A percentile compares a stretch with the other conserved stretches of the same genome.
These are phyloP conservation scores for Mucor lusitanicus DNA, from an alignment of 371 early-diverging fungal species.

Conservation along the genomic window DNA sequence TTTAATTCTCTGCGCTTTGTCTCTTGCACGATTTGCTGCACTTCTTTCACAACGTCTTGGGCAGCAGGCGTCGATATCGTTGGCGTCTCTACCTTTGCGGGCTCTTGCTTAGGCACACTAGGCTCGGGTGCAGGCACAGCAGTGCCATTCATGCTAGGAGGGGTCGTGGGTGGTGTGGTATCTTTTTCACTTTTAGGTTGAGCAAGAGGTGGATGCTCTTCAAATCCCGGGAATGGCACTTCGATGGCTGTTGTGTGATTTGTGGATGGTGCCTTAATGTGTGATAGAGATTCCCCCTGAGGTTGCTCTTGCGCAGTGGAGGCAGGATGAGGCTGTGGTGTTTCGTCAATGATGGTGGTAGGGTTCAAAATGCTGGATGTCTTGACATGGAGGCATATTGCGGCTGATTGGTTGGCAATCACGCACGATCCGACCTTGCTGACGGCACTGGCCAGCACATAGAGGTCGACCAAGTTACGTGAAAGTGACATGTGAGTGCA, in stretches of 20 bases:
- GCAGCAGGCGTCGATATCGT: background rate
- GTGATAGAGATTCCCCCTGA: background rate
- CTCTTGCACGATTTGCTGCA: background rate
- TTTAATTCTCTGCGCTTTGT: conserved; percentile 35
- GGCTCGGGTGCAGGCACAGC: background rate
- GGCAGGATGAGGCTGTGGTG: background rate
- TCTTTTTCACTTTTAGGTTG: background rate
- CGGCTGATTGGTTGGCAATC: conserved; percentile 33
- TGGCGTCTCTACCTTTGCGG: background rate
- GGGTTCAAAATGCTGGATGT: conserved; percentile 49
- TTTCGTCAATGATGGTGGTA: conserved; percentile 20
- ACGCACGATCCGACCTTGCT: conserved; percentile 29
- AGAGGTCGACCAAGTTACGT: conserved; percentile 39
- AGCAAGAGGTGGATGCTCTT: background rate
- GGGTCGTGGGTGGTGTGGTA: background rate
- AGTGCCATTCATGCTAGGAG: background rate
- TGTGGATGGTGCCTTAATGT: background rate
- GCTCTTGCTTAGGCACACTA: background rate
- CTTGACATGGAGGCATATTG: conserved; percentile 38
- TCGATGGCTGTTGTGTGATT: background rate
- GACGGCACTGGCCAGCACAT: conserved; percentile 36
- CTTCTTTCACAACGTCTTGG: background rate
- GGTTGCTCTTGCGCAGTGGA: background rate
- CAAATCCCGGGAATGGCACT: conserved; percentile 13
- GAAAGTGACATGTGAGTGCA: conserved; percentile 31